Conservation (phyloP, 345 rosid species). For the Hypericum androsaemum region DNA sequence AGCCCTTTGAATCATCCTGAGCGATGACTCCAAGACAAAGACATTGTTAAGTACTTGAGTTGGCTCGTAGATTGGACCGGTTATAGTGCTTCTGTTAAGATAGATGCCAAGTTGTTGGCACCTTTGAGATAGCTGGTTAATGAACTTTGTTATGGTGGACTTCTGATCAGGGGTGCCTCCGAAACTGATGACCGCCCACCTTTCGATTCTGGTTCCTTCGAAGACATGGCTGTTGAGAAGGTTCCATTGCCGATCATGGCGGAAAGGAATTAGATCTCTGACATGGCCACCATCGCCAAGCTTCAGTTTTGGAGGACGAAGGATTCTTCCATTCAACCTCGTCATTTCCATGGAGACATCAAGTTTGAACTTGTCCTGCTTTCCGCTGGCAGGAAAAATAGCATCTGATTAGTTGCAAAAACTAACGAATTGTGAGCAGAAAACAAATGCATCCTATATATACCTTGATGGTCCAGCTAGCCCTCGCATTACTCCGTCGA, state of each 20-base stretch:
- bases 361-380: conserved; percentile 61
- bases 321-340: conserved; percentile 67
- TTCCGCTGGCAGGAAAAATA: conserved; percentile 43
- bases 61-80: conserved; percentile 55
- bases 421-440: neutral
- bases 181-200: conserved; percentile 87
- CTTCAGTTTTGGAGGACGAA: conserved; percentile 87
- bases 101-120: conserved; percentile 85
- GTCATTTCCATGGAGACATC: conserved; percentile 79
- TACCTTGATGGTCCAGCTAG: conserved; percentile 86
- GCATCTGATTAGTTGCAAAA: conserved; percentile 1
- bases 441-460: neutral
- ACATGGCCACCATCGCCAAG: conserved; percentile 62
- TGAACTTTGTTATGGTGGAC: conserved; percentile 63
- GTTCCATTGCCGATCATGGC: conserved; percentile 75
- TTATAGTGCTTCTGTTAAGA: conserved; percentile 50
- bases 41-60: conserved; percentile 72
- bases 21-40: conserved; percentile 54
- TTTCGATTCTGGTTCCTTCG: conserved; percentile 58
- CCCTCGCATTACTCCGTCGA: conserved; percentile 71
- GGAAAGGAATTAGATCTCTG: conserved; percentile 47
- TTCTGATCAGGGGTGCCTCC: conserved; percentile 76
- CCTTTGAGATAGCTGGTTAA: conserved; percentile 68
- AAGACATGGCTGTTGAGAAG: conserved; percentile 61
- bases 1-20: conserved; percentile 58